Conservation (phyloP, 116 monocot genomes). For the Phalaenopsis hybrid region DNA sequence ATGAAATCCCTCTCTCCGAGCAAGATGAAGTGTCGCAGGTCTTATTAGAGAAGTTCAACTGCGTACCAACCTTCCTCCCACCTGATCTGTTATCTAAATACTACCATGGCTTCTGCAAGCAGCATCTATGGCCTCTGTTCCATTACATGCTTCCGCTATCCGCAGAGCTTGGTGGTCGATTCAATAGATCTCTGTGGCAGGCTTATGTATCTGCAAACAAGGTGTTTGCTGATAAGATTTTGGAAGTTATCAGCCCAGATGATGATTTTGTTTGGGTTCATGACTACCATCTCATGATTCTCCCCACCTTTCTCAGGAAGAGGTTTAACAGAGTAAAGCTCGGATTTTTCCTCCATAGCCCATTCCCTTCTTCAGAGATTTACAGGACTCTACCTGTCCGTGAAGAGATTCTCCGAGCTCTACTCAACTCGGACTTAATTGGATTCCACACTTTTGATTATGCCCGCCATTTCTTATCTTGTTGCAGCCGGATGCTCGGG, state of each 20-base stretch:
- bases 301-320: slow-evolving; percentile 28
- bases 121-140: slow-evolving; percentile 26
- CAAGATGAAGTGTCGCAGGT: slow-evolving; percentile 15
- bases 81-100: slow-evolving; percentile 16
- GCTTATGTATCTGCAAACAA: slow-evolving; percentile 29
- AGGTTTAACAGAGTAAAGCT: slow-evolving; percentile 27
- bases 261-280: slow-evolving; percentile 28
- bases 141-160: slow-evolving; percentile 25
- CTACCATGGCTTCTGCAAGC: slow-evolving; percentile 26
- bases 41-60: slow-evolving; percentile 12
- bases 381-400: slow-evolving; percentile 21
- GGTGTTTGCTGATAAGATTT: slow-evolving; percentile 23
- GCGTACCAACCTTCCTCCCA: slow-evolving; percentile 17
- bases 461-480: slow-evolving; percentile 25
- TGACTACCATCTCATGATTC: slow-evolving; percentile 29
- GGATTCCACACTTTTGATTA: slow-evolving; percentile 29
- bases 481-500: slow-evolving; percentile 27
- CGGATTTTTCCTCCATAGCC: slow-evolving; percentile 26
- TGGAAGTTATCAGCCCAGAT: slow-evolving; percentile 25
- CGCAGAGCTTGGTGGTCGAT: slow-evolving; percentile 6
- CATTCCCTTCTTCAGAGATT: slow-evolving; percentile 25
- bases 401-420: slow-evolving; percentile 20
- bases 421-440: slow-evolving; percentile 25
- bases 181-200: slow-evolving; percentile 17
- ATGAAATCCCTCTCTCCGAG: slow-evolving; percentile 15